These are phyloP conservation scores for Paxillus ammoniavirescens DNA, from an alignment of 768 basidiomycete genomes.

Conservation along the genomic window DNA sequence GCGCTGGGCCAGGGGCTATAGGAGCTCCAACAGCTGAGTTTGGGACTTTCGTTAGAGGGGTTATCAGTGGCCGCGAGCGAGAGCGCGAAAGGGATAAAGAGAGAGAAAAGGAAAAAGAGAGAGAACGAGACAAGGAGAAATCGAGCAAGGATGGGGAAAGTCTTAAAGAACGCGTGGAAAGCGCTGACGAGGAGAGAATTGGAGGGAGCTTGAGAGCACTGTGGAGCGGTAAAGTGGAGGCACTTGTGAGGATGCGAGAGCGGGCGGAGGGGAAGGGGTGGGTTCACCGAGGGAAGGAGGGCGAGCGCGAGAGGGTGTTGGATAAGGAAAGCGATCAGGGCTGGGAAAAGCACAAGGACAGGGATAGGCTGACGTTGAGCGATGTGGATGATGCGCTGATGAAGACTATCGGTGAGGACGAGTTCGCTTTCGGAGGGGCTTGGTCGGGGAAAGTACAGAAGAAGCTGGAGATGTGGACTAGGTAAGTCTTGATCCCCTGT, in stretches of 20 bases:
- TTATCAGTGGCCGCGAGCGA: slow-evolving; percentile 34
- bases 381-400: slow-evolving; percentile 27
- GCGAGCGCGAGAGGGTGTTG: slow-evolving; percentile 28
- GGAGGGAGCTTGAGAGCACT: slow-evolving; percentile 33
- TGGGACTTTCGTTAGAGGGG: slow-evolving; percentile 44
- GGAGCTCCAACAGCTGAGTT: slow-evolving; percentile 52
- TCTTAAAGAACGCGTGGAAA: slow-evolving; percentile 23
- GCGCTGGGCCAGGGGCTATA: slow-evolving; percentile 41
- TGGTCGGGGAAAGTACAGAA: slow-evolving; percentile 45
- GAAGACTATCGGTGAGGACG: slow-evolving; percentile 29
- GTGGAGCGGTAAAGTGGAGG: slow-evolving; percentile 33
- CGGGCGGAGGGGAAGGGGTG: slow-evolving; percentile 24
- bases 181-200: slow-evolving; percentile 31
- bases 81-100: slow-evolving; percentile 27
- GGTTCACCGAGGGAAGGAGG: slow-evolving; percentile 14
- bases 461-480: slow-evolving; percentile 49
- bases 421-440: slow-evolving; percentile 32
- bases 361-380: slow-evolving; percentile 29
- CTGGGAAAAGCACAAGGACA: slow-evolving; percentile 29
- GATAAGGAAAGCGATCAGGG: slow-evolving; percentile 25
- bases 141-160: slow-evolving; percentile 36
- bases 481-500: slow-evolving; percentile 32
- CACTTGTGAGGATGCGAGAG: slow-evolving; percentile 26
- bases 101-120: slow-evolving; percentile 33
- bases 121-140: slow-evolving; percentile 37